These are phyloP conservation scores for Parathielavia appendiculata DNA, from an alignment of 495 filamentous ascomycete genomes.

Conservation along the genomic window DNA sequence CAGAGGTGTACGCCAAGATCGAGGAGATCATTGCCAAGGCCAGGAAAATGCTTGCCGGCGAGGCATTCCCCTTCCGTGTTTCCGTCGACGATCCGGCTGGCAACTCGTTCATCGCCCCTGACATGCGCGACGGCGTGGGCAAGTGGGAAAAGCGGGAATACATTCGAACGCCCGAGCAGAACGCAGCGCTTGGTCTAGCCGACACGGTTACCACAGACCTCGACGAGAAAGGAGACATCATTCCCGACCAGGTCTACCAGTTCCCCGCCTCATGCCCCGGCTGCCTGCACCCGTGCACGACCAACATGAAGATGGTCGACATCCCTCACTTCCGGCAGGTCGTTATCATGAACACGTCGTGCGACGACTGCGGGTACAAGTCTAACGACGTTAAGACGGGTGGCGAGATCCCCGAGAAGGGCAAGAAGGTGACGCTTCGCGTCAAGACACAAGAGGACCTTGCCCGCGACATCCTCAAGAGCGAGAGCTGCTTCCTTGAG, in stretches of 20 bases:
- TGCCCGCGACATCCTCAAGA: constrained; percentile 89
- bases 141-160: constrained; percentile 85
- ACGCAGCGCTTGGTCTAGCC: constrained; percentile 67
- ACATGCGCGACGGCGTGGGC: constrained; percentile 62
- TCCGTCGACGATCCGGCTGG: constrained; percentile 84
- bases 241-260: constrained; percentile 82
- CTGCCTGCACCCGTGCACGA: constrained; percentile 72
- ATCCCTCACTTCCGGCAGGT: constrained; percentile 98
- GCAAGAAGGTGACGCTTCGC: constrained; percentile 71
- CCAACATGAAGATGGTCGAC: constrained; percentile 93
- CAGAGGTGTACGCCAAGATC: constrained; percentile 72
- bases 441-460: constrained; percentile 75
- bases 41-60: constrained; percentile 64
- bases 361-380: constrained; percentile 86
- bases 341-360: constrained; percentile 81
- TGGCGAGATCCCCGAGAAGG: constrained; percentile 82
- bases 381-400: constrained; percentile 96
- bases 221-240: constrained; percentile 65
- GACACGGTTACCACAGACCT: constrained; percentile 33
- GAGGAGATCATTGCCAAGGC: constrained; percentile 64
- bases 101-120: constrained; percentile 96
- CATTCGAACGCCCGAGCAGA: constrained; percentile 74
- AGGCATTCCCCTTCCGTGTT: constrained; percentile 80
- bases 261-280: constrained; percentile 89
- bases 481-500: constrained; percentile 78